These are phyloP conservation scores for Phytopythium boreale DNA, from an alignment of 352 stramenopile genomes.

Conservation along the genomic window DNA sequence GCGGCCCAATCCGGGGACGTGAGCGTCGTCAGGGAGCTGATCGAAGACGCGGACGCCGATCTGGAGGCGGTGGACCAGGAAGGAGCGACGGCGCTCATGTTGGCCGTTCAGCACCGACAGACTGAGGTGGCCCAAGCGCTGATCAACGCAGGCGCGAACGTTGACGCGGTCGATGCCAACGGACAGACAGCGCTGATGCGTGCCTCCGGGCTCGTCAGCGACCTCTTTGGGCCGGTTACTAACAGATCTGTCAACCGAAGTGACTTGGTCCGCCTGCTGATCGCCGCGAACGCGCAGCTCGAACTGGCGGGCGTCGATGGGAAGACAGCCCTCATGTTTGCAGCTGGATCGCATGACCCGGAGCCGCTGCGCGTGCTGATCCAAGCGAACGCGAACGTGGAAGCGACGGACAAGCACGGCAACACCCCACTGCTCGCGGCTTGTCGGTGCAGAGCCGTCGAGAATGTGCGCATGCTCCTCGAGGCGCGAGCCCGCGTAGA, in stretches of 20 bases:
- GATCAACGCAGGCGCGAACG: not conserved
- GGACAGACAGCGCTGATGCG: constrained; percentile 1
- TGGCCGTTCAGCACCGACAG: not conserved
- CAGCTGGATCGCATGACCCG: not conserved
- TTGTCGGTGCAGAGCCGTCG: not conserved
- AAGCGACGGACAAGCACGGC: not conserved
- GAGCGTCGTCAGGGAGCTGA: not conserved
- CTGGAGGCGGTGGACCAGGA: not conserved
- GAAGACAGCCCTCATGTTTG: not conserved
- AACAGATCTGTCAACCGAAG: no score
- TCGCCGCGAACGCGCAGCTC: not conserved
- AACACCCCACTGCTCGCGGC: not conserved
- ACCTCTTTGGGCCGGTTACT: not conserved
- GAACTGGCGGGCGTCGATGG: not conserved
- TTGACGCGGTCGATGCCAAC: not conserved
- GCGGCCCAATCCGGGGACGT: not conserved
- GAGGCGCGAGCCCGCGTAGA: not conserved
- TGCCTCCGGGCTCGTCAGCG: not conserved
- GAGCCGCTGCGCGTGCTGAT: not conserved
- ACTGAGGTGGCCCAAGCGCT: not conserved
- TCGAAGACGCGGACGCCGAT: not conserved
- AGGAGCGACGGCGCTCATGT: not conserved
- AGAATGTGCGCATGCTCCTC: not conserved
- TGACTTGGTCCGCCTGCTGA: not conserved
- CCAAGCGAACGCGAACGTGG: not conserved